Percentiles rank a stretch among this genome's conserved stretches.
Conservation (phyloP, 768 basidiomycete genomes). For the Pluteus cervinus region DNA sequence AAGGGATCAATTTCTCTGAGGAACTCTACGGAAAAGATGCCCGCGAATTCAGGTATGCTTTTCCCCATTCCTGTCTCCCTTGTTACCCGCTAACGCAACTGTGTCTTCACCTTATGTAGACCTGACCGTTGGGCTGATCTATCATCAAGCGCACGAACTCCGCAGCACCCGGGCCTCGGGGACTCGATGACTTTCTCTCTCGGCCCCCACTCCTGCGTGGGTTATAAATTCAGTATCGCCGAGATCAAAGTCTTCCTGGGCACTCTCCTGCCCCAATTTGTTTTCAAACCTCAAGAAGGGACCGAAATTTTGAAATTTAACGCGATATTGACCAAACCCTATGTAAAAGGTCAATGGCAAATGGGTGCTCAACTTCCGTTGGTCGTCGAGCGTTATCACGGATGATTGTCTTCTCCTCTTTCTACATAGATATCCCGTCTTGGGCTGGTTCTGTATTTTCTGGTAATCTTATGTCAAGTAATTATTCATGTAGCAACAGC, state of each 20-base stretch:
- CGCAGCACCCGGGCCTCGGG: constrained; percentile 38
- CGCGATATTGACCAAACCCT: constrained; percentile 44
- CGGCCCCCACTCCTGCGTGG: constrained; percentile 45
- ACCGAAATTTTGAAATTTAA: constrained; percentile 40
- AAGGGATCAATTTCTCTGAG: constrained; percentile 44
- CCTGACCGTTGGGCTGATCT: constrained; percentile 49
- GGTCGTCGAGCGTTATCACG: constrained; percentile 18
- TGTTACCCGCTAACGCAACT: constrained; percentile 2
- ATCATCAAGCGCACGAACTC: constrained; percentile 25
- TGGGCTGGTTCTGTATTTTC: no score
- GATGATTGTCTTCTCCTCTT: no score
- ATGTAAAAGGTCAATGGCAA: constrained; percentile 33
- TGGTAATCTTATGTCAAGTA: no score
- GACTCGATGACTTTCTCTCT: constrained; percentile 50
- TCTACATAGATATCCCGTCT: no score
- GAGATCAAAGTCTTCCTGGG: constrained; percentile 49
- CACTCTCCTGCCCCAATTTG: constrained; percentile 36
- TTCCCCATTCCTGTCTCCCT: no score
- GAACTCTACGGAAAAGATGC: constrained; percentile 55
- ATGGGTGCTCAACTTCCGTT: constrained; percentile 37
- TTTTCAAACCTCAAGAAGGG: constrained; percentile 35
- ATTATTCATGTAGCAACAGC: no score
- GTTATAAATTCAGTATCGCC: constrained; percentile 38
- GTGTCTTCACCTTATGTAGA: constrained; percentile 19
- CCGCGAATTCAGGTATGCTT: constrained; percentile 47